A percentile compares a stretch with the other conserved stretches of the same genome.
phyloP scores from a whole-genome alignment of 2,329 filamentous ascomycete species.

The Nigrospora osmanthi region DNA sequence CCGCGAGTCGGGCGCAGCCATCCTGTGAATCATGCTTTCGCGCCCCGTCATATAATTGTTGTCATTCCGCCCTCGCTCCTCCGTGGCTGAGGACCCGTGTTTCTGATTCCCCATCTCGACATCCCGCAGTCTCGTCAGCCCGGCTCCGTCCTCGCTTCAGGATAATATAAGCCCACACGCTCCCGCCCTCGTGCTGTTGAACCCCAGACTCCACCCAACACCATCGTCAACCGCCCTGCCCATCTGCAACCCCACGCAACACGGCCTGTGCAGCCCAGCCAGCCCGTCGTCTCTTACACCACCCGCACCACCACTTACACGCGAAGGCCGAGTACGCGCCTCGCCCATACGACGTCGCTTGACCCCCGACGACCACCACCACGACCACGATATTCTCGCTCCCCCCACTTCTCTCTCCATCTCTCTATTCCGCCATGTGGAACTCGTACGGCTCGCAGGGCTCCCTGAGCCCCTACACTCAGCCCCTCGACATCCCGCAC shows the following conservation, averaged over 20 bases:
- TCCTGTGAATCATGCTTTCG: too few relatives aligned
- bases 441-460: slow-evolving; percentile 26
- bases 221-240: neutral
- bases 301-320: neutral
- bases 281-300: neutral
- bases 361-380: neutral
- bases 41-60: neutral
- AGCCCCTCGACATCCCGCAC: slow-evolving; percentile 22
- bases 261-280: neutral
- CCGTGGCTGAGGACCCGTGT: neutral
- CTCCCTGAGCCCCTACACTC: slow-evolving; percentile 23
- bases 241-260: neutral
- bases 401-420: neutral
- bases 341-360: neutral
- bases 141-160: neutral
- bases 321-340: neutral
- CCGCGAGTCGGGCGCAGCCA: too few relatives aligned
- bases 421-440: slow-evolving; percentile 14
- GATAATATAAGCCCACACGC: neutral
- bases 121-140: neutral
- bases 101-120: neutral
- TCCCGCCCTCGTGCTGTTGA: neutral
- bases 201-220: neutral
- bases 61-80: neutral
- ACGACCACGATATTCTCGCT: neutral